These are phyloP conservation scores for Pseudozyma thailandica DNA, from an alignment of 1,284 basidiomycete species.

Conservation along the genomic window DNA sequence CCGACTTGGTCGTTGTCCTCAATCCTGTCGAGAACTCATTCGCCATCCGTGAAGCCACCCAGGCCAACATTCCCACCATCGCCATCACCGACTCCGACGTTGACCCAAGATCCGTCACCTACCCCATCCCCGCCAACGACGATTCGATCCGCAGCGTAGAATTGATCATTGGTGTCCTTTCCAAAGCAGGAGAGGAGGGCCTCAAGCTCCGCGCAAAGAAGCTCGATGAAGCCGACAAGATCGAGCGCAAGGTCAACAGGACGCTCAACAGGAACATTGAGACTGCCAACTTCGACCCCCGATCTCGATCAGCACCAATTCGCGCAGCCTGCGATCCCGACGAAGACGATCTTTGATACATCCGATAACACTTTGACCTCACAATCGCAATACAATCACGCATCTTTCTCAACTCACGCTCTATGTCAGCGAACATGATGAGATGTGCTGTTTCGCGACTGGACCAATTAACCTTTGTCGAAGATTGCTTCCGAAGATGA, in stretches of 20 bases:
- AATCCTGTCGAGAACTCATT: conserved; percentile 83
- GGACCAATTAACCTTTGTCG: no score
- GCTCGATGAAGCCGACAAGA: conserved; percentile 56
- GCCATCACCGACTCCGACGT: conserved; percentile 90
- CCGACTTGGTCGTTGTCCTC: conserved; percentile 88
- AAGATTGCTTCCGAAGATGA: no score
- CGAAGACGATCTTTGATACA: conserved; percentile 12
- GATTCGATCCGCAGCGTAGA: conserved; percentile 90
- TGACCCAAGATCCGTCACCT: conserved; percentile 96
- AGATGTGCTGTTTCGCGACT: no score
- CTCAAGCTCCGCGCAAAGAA: conserved; percentile 46
- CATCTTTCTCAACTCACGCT: conserved; percentile 1
- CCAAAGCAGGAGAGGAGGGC: conserved; percentile 78
- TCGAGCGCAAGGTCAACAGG: conserved; percentile 42
- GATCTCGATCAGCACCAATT: conserved; percentile 15
- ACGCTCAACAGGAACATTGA: conserved; percentile 21
- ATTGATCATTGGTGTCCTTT: conserved; percentile 87
- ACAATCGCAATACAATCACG: neutral
- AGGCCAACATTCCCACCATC: conserved; percentile 70
- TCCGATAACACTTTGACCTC: neutral
- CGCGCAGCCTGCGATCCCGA: conserved; percentile 8
- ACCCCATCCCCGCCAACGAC: conserved; percentile 97
- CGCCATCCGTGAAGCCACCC: conserved; percentile 69
- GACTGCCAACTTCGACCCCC: conserved; percentile 44
- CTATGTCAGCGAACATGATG: no score